Evolutionary conservation across 2,329 filamentous ascomycete species (phyloP).

Genomic region (Gnomoniopsis sp.): DNA sequence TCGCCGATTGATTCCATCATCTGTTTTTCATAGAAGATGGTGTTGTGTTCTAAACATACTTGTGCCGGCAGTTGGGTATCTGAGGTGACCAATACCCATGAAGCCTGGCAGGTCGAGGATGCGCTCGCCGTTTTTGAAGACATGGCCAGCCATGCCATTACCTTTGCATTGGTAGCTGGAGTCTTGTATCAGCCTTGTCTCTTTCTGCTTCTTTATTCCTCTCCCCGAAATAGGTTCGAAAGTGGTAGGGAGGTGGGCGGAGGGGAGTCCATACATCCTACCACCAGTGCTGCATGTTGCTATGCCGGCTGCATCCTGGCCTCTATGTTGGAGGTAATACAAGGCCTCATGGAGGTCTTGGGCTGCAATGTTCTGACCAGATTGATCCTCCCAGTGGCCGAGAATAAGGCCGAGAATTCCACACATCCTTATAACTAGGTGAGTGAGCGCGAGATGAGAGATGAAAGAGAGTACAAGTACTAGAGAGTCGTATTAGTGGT

Average conservation of each 20-base stretch:
- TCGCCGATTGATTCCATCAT: neutral
- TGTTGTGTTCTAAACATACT: constrained; percentile 31
- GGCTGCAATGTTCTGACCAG: constrained; percentile 9
- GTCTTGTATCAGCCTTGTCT: neutral
- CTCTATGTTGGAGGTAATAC: constrained; percentile 69
- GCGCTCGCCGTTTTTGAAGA: constrained; percentile 77
- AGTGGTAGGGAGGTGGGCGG: too few relatives aligned
- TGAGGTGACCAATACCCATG: constrained; percentile 81
- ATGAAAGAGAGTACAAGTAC: neutral
- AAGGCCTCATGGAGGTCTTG: constrained; percentile 64
- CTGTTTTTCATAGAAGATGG: neutral
- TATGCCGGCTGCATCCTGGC: constrained; percentile 87
- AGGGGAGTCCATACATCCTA: constrained; percentile 56
- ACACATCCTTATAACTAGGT: neutral
- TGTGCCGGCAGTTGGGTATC: constrained; percentile 87
- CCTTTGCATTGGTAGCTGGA: constrained; percentile 70
- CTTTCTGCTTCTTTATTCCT: neutral
- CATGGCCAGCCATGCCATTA: constrained; percentile 72
- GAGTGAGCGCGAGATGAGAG: neutral
- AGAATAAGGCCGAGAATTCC: constrained; percentile 9
- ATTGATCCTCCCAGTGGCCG: constrained; percentile 14
- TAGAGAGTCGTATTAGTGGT: neutral
- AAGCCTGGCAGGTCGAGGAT: constrained; percentile 74
- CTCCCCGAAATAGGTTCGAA: neutral
- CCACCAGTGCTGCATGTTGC: constrained; percentile 69